These are phyloP conservation scores for Xerocomellus intermedius DNA, from an alignment of 768 basidiomycete species.

Conservation along the genomic window DNA sequence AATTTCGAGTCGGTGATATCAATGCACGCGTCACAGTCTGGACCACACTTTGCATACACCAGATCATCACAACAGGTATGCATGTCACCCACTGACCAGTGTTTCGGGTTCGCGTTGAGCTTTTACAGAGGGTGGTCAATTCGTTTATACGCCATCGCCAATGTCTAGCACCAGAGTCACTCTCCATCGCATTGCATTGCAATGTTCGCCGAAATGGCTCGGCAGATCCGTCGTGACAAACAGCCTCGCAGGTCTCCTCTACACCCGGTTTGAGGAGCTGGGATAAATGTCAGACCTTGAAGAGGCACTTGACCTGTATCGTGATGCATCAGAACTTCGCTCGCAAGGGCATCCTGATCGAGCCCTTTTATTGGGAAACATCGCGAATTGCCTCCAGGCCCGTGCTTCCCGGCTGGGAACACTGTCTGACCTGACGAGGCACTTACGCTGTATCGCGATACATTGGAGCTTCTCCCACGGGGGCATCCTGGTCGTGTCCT, in stretches of 20 bases:
- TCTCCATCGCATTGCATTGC: not conserved
- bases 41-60: no score
- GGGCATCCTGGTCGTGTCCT: not conserved
- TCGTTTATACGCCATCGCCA: not conserved
- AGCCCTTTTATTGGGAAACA: not conserved
- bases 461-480: not conserved
- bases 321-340: not conserved
- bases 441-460: not conserved
- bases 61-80: not conserved
- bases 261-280: not conserved
- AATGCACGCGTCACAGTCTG: no score
- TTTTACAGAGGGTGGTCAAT: not conserved
- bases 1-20: no score
- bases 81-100: not conserved
- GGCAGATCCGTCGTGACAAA: not conserved
- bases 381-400: not conserved
- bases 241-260: not conserved
- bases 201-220: not conserved
- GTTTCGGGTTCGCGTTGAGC: not conserved
- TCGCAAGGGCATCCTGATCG: not conserved
- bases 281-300: not conserved
- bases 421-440: not conserved
- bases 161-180: not conserved
- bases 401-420: not conserved
- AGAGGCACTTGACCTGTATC: not conserved